These are phyloP conservation scores for Apiospora phragmitis DNA, from an alignment of 2,329 filamentous ascomycete genomes.

Conservation along the genomic window DNA sequence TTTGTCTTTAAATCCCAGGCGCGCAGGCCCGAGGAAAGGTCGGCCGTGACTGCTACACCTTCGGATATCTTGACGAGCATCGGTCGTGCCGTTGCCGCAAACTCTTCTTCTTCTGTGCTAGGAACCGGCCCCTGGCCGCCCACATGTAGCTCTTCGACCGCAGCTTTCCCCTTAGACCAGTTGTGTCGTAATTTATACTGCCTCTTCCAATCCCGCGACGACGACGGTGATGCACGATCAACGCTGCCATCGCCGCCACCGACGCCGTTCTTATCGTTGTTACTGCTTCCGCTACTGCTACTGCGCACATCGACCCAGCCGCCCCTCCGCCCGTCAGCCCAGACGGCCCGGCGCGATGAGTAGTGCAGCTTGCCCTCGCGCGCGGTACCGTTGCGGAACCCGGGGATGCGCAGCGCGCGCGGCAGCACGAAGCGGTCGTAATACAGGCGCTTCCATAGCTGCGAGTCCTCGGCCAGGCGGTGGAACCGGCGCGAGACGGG, in stretches of 20 bases:
- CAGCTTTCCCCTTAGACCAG: conserved; percentile 82
- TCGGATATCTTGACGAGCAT: conserved; percentile 79
- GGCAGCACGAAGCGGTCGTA: conserved; percentile 85
- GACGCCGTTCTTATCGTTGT: conserved; percentile 9
- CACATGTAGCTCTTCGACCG: conserved; percentile 70
- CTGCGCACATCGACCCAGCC: conserved; percentile 55
- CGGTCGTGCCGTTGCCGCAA: conserved; percentile 43
- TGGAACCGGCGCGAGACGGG: conserved; percentile 76
- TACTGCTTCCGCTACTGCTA: conserved; percentile 35
- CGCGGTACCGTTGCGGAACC: conserved; percentile 47
- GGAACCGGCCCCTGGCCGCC: conserved; percentile 12
- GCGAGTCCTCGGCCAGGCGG: conserved; percentile 73
- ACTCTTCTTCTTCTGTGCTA: not conserved
- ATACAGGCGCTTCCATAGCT: conserved; percentile 89
- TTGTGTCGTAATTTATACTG: conserved; percentile 89
- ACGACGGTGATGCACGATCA: not conserved
- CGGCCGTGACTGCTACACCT: conserved; percentile 76
- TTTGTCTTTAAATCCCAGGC: conserved; percentile 75
- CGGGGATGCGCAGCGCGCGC: conserved; percentile 73
- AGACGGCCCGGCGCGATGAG: conserved; percentile 43
- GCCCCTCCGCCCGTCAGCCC: conserved; percentile 46
- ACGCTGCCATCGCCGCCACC: not conserved
- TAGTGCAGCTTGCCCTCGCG: conserved; percentile 43
- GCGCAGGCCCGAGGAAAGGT: conserved; percentile 67
- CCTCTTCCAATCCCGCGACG: conserved; percentile 46